These are phyloP conservation scores for Larix kaempferi DNA, from an alignment of 75 land plant species.

Conservation along the genomic window DNA sequence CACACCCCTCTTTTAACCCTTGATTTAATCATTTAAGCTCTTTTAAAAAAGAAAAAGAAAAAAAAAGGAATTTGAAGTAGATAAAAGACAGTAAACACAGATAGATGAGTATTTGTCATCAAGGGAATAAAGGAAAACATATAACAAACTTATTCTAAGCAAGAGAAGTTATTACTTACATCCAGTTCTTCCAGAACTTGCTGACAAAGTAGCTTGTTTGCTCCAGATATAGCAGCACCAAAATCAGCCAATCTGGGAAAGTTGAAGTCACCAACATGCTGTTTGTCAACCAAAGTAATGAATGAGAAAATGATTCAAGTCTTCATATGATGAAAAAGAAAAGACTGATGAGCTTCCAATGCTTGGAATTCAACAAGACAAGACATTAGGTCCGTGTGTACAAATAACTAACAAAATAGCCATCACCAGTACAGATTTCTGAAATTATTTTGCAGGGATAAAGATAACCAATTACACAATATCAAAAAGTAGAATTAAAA, in stretches of 20 bases:
- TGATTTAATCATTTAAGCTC: too few species aligned
- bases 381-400: neutral
- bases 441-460: neutral
- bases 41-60: too few species aligned
- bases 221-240: conserved; percentile 93
- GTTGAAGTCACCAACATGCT: conserved; percentile 28
- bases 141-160: too few species aligned
- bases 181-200: conserved; percentile 89
- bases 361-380: neutral
- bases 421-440: neutral
- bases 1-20: too few species aligned
- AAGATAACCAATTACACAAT: neutral
- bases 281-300: neutral
- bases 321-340: neutral
- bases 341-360: neutral
- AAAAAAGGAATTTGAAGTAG: too few species aligned
- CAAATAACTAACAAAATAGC: neutral
- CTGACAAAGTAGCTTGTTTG: conserved; percentile 77
- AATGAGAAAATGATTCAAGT: neutral
- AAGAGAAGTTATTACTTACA: conserved; percentile 23
- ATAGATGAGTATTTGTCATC: too few species aligned
- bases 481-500: neutral
- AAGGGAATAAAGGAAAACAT: too few species aligned
- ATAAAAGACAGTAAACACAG: too few species aligned
- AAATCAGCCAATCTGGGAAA: conserved; percentile 91